Evolutionary conservation across 2,329 filamentous ascomycete species (phyloP).

Genomic region (Exophiala alcalophila): DNA sequence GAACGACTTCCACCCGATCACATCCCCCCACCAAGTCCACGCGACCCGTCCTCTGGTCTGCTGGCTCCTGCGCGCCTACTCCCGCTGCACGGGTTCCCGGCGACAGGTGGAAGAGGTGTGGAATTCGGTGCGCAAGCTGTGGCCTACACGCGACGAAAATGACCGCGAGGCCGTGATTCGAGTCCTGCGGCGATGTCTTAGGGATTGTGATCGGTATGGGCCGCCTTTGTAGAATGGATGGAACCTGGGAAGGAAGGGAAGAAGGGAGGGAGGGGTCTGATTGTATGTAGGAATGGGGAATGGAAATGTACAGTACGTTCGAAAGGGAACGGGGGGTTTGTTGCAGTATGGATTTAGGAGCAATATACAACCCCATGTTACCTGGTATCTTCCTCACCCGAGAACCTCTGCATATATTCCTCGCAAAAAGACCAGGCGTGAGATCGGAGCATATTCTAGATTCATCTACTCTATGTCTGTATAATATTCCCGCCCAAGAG

Average conservation of each 20-base stretch:
- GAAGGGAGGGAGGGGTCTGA: too few relatives aligned
- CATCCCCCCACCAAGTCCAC: constrained; percentile 21
- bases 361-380: too few relatives aligned
- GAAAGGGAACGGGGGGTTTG: too few relatives aligned
- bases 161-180: constrained; percentile 25
- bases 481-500: too few relatives aligned
- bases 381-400: too few relatives aligned
- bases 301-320: too few relatives aligned
- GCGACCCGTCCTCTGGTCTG: constrained; percentile 25
- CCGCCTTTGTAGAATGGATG: constrained; percentile 19
- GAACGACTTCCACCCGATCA: constrained; percentile 5
- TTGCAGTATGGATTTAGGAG: too few relatives aligned
- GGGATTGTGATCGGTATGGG: constrained; percentile 29
- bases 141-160: constrained; percentile 28
- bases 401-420: too few relatives aligned
- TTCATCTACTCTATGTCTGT: too few relatives aligned
- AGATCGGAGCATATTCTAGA: too few relatives aligned
- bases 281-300: too few relatives aligned
- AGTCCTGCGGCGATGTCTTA: constrained; percentile 28
- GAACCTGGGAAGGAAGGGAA: not conserved
- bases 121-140: constrained; percentile 25
- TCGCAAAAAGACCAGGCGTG: too few relatives aligned
- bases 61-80: constrained; percentile 30
- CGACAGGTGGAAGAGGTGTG: constrained; percentile 27
- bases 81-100: constrained; percentile 25